Conservation (phyloP, 2,329 filamentous ascomycete genomes). For the Calonectria leucothoes region DNA sequence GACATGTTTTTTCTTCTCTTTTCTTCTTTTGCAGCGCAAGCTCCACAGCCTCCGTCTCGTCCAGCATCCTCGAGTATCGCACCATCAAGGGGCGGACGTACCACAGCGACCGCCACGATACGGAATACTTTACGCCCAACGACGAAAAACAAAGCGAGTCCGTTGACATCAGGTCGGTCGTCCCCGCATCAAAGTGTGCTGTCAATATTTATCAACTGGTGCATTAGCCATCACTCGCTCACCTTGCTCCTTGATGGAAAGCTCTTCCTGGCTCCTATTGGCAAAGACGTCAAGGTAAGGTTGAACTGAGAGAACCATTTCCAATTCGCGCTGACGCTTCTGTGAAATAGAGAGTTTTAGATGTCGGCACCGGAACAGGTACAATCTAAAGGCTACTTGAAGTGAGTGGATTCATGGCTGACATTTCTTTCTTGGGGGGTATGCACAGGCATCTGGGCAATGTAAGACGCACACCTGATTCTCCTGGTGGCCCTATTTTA, state of each 20-base stretch:
- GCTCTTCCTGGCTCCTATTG: constrained; percentile 7
- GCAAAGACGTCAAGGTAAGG: constrained; percentile 2
- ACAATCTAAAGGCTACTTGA: background rate
- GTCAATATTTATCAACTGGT: background rate
- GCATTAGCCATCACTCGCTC: constrained; percentile 19
- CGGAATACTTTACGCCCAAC: constrained; percentile 23
- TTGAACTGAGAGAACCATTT: background rate
- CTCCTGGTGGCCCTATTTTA: background rate
- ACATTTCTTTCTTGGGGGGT: background rate
- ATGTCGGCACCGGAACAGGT: constrained; percentile 16
- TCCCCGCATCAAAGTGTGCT: background rate
- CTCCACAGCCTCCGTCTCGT: constrained; percentile 22
- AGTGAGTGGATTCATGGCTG: background rate
- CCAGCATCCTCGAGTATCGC: constrained; percentile 23
- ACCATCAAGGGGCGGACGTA: constrained; percentile 22
- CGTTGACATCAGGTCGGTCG: constrained; percentile 19
- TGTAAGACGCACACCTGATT: background rate
- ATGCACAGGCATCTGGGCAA: constrained; percentile 16
- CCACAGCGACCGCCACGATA: constrained; percentile 20
- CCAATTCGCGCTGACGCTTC: background rate
- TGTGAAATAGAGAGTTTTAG: background rate
- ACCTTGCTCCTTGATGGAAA: constrained; percentile 15
- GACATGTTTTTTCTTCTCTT: background rate
- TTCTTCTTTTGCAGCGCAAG: background rate
- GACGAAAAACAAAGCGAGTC: constrained; percentile 23